These are phyloP conservation scores for Podospora pseudocomata DNA, from an alignment of 495 filamentous ascomycete genomes.

Conservation along the genomic window DNA sequence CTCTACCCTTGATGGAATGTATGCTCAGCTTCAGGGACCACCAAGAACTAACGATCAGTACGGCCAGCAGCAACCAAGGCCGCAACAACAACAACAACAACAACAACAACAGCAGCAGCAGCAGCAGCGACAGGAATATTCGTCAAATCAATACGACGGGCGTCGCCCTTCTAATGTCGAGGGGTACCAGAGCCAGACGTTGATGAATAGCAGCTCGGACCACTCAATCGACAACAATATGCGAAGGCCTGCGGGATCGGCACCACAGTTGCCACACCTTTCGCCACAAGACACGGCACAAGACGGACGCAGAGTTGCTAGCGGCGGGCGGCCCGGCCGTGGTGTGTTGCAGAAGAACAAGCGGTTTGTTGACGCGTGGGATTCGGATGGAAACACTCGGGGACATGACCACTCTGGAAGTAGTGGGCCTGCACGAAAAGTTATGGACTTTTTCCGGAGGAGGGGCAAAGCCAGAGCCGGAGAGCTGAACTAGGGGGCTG, in stretches of 20 bases:
- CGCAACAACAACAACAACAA: slow-evolving; percentile 8
- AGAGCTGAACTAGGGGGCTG: slow-evolving; percentile 32
- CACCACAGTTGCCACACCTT: slow-evolving; percentile 33
- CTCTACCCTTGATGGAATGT: slow-evolving; percentile 40
- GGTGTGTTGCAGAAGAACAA: slow-evolving; percentile 76
- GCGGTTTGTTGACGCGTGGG: slow-evolving; percentile 88
- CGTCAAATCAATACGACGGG: slow-evolving; percentile 30
- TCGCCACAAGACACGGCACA: slow-evolving; percentile 26
- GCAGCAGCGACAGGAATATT: slow-evolving; percentile 14
- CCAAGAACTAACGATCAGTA: slow-evolving; percentile 22
- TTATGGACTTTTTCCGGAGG: slow-evolving; percentile 97
- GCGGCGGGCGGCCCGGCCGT: slow-evolving; percentile 31
- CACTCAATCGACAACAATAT: slow-evolving; percentile 42
- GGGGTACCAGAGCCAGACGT: slow-evolving; percentile 40
- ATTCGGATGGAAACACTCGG: slow-evolving; percentile 61
- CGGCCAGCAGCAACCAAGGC: slow-evolving; percentile 5
- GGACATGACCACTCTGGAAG: slow-evolving; percentile 69
- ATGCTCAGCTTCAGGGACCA: slow-evolving; percentile 37
- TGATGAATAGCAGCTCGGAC: slow-evolving; percentile 46
- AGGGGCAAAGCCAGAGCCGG: slow-evolving; percentile 71
- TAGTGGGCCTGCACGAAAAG: slow-evolving; percentile 77
- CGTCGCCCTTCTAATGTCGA: slow-evolving; percentile 33
- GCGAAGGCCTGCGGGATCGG: slow-evolving; percentile 31
- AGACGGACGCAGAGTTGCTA: slow-evolving; percentile 26
- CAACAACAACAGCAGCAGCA: background rate